Evolutionary conservation across 2,329 filamentous ascomycete genomes (phyloP).

Genomic region (Trichophyton benhamiae): DNA sequence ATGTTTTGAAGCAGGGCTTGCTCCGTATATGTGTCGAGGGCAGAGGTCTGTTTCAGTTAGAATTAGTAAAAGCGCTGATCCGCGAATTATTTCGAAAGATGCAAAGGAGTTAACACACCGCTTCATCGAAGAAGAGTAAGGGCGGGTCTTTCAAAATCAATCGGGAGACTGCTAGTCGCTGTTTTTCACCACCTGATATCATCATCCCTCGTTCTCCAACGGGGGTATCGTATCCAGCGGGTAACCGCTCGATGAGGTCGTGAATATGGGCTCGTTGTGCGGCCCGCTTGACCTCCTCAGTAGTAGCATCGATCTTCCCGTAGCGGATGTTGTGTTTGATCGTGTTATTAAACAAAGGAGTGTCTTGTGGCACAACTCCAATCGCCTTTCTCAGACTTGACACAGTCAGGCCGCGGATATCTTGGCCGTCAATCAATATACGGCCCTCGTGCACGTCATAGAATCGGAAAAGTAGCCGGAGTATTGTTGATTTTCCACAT

Average conservation of each 20-base stretch:
- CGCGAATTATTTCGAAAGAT: not conserved
- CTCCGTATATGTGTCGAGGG: conserved; percentile 86
- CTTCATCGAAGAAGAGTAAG: conserved; percentile 87
- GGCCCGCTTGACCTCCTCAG: conserved; percentile 61
- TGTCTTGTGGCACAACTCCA: conserved; percentile 93
- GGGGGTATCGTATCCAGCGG: conserved; percentile 78
- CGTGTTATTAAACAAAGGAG: conserved; percentile 90
- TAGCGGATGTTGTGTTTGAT: conserved; percentile 95
- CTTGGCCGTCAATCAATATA: conserved; percentile 86
- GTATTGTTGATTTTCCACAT: conserved; percentile 88
- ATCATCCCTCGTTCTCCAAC: conserved; percentile 92
- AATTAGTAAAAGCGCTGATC: not conserved
- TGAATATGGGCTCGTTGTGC: conserved; percentile 76
- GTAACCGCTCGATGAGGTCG: conserved; percentile 65
- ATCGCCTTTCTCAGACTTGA: conserved; percentile 76
- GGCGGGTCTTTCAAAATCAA: conserved; percentile 81
- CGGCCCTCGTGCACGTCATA: conserved; percentile 79
- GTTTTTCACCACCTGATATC: conserved; percentile 93
- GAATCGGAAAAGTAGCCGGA: conserved; percentile 82
- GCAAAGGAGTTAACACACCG: conserved; percentile 37
- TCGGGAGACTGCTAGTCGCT: conserved; percentile 71
- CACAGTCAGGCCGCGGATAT: conserved; percentile 69
- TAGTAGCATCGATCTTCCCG: conserved; percentile 63
- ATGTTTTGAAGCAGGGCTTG: conserved; percentile 84
- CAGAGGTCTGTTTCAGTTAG: conserved; percentile 49